Base-by-base conservation (phyloP, 805 yeast species). In the Nakazawaea holstii region DNA sequence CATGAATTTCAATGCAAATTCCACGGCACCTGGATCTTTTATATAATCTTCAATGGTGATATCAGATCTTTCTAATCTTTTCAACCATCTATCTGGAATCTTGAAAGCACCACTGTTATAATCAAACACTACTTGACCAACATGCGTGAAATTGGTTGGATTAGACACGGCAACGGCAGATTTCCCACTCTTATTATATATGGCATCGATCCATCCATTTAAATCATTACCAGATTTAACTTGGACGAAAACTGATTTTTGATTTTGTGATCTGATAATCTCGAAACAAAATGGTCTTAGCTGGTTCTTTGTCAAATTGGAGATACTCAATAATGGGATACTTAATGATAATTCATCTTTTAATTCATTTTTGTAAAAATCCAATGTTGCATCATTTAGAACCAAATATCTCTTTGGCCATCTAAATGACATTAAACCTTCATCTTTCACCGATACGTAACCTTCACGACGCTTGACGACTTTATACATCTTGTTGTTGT, bases 141-240 rank as follows among this genome's bases (percentile, higher is more conserved):
- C 87, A 62, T 95, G 99, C 9, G 96, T 89, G 64, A 92, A 92
- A 64, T 92, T 91, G 14, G 92, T 87, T 7, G 99, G 99, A 35
- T 82, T 83, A 2, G 97, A 90, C 9, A 94, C 97, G 8, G 68
- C 72, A 3, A 74, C 67, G 4, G 43, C 46, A 28, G 44, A 39
- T 41, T 59, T 69, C 37, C 49, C 49, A 33, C 49, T 46, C 55
- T 59, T 67, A 1, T 91, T 91, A 50, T 84, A 80, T 52, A 91
- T 87, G 10, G 89, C 84, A 65, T 91, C 97, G 47, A 91, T 76
- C 98, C 98, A 91, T 51, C 86, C 84, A 60, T 87, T 80, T 52
- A 87, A 73, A 51, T 92, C 97, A 49, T 80, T 77, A 56, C 88
- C 87, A 15, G 84, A 72, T 61, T 88, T 90, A 52, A 91, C 78